These are phyloP conservation scores for Lotmaria passim DNA, from an alignment of 208 protist genomes.

Conservation along the genomic window DNA sequence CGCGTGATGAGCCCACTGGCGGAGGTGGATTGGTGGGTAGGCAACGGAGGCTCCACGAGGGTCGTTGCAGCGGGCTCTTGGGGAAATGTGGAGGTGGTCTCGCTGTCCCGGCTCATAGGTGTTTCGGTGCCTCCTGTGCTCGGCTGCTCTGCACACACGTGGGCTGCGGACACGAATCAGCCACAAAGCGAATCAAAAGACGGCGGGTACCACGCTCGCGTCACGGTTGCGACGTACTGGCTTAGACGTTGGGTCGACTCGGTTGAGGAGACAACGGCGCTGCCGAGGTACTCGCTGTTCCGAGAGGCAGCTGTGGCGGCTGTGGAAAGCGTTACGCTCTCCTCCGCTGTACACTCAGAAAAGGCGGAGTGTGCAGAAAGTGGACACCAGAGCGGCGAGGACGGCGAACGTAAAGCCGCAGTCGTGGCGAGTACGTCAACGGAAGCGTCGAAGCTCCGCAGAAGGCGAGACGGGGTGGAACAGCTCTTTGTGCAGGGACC, in stretches of 20 bases:
- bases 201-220: background rate
- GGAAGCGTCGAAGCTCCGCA: too few species aligned
- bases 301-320: background rate
- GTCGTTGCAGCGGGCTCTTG: background rate
- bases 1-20: slow-evolving; percentile 21
- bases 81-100: background rate
- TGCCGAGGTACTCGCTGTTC: slow-evolving; percentile 15
- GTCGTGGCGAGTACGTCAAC: too few species aligned
- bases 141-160: slow-evolving; percentile 18
- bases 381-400: too few species aligned
- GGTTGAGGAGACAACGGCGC: slow-evolving; percentile 1
- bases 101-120: background rate
- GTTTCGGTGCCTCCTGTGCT: slow-evolving; percentile 18
- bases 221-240: slow-evolving; percentile 15
- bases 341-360: background rate
- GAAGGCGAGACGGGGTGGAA: slow-evolving; percentile 1
- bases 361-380: background rate
- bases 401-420: too few species aligned
- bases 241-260: slow-evolving; percentile 22
- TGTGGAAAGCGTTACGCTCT: background rate
- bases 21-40: slow-evolving; percentile 36
- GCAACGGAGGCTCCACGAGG: too few species aligned
- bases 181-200: background rate
- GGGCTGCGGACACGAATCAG: background rate
- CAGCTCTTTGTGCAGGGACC: slow-evolving; percentile 17